Base-by-base conservation (phyloP, 495 filamentous ascomycete species). In the Polyplosphaeria fusca region DNA sequence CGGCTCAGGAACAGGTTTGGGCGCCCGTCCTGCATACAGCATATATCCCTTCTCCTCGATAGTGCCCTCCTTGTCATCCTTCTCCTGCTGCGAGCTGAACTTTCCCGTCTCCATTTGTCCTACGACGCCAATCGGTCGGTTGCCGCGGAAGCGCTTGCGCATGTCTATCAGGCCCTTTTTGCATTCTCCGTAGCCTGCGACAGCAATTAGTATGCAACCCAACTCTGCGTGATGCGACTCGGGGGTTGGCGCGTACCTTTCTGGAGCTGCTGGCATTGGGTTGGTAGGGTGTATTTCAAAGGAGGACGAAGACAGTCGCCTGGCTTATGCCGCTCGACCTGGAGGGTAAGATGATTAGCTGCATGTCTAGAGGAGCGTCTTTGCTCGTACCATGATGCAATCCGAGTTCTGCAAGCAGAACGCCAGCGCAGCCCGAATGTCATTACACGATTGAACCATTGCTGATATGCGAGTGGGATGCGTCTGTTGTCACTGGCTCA, bases 61-160 rank as follows among this genome's bases (percentile, higher is more conserved):
- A 2, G 56, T 60, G 2, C 57, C 57, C 3, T 18, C 32, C n/a
- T 53, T 58, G 18, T 49, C 57, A 26, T 65, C 62, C 37, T 35
- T 47, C 41, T 39, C 23, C 2, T 91, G 87, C 52, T 78, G 77
- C 27, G 52, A 67, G 50, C 63, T 23, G 24, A 47, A 58, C 24
- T 77, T 74, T 27, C 79, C 81, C 32, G 75, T 77, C 43, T 87
- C 78, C 19, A 79, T 52, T 64, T 91, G 83, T 58, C 82, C 75
- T 43, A 75, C 73, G 24, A 87, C 78, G 23, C 82, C 77, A 58
- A 95, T 78, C 40, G 93, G 91, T 61, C 87, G 80, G 73, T 98
- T 97, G n/a, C 93, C 94, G 39, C 94, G 81, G 75, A 98, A 97
- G 20, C 94, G 86, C 73, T 98, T 98, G 67, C 94, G 86, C 94